Evolutionary conservation across 345 rosid species (phyloP), one percentile per base, ranked within the genome.

Genomic region (Gossypium bickii): DNA sequence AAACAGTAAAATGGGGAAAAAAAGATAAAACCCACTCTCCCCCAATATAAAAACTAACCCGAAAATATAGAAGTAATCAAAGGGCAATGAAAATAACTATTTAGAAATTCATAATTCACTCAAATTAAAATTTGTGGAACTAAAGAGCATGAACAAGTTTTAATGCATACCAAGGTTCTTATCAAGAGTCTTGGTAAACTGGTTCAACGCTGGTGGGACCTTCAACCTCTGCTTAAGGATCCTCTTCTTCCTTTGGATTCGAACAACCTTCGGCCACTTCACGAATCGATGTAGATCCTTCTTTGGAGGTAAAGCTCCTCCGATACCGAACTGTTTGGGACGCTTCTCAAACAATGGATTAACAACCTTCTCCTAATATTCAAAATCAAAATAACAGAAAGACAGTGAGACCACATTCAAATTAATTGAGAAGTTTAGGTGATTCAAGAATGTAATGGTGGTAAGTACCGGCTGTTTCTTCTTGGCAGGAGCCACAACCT

Each of bases 161-260:
- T 34, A 34, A 34, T 5, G 41, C 41, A 5, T 34, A 34, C 41
- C 41, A 34, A 34, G 41, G 41, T 34, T 34, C 41, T 34, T 53
- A 53, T 53, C 89, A 57, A 86, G 80, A 9, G 89, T 78, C 74
- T 86, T 86, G 20, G 87, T 86, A 59, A 86, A 86, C 76, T 86
- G 89, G 63, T 86, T 86, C 76, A 86, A 74, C 22, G 87, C 85
- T 24, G 87, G 89, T 62, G 89, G 87, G n/a, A 86, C 89, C 83
- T 86, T 86, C 86, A 86, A 76, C 38, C 89, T 79, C 61, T 84
- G 85, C 79, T 65, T 77, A 43, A 86, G 76, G 22, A 86, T 81
- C 82, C 89, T 86, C 63, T 83, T 80, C 22, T 53, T 53, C 58
- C 58, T 53, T 53, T 53, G 58, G 17, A 53, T 53, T 20, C 22